Percentiles rank a stretch among this genome's conserved stretches.
Conservation (phyloP, 352 stramenopile species). For the Phytopythium aichiense region DNA sequence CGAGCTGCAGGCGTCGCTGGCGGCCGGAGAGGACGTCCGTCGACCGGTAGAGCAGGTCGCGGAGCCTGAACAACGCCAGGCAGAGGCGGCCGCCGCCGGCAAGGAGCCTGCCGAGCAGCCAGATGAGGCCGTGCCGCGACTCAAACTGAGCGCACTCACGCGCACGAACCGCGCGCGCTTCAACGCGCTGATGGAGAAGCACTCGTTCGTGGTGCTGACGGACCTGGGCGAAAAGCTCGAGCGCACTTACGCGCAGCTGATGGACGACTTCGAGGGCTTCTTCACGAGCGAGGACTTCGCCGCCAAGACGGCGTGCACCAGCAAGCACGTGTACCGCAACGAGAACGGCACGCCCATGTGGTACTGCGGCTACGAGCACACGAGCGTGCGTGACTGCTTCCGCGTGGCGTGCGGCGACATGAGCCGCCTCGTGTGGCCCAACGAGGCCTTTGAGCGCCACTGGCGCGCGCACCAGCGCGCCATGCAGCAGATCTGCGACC, state of each 20-base stretch:
- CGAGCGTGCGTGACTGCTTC: constrained; percentile 55
- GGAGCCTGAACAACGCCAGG: not conserved
- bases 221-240: constrained; percentile 42
- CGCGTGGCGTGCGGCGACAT: constrained; percentile 51
- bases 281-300: constrained; percentile 36
- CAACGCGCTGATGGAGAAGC: constrained; percentile 45
- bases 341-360: constrained; percentile 57
- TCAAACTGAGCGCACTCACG: constrained; percentile 38
- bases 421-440: constrained; percentile 41
- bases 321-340: constrained; percentile 54
- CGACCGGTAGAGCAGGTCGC: not conserved
- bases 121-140: constrained; percentile 23
- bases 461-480: constrained; percentile 36
- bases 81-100: not conserved
- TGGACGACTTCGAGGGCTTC: constrained; percentile 38
- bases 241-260: constrained; percentile 26
- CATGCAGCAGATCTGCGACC: constrained; percentile 52
- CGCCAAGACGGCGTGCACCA: constrained; percentile 40
- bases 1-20: not conserved
- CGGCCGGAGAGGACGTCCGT: not conserved
- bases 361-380: constrained; percentile 60
- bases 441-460: constrained; percentile 29
- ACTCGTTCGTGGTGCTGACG: constrained; percentile 61
- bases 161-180: constrained; percentile 47
- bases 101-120: not conserved